Evolutionary conservation across 805 yeast genomes (phyloP).

Genomic region (Geotrichum ghanense): DNA sequence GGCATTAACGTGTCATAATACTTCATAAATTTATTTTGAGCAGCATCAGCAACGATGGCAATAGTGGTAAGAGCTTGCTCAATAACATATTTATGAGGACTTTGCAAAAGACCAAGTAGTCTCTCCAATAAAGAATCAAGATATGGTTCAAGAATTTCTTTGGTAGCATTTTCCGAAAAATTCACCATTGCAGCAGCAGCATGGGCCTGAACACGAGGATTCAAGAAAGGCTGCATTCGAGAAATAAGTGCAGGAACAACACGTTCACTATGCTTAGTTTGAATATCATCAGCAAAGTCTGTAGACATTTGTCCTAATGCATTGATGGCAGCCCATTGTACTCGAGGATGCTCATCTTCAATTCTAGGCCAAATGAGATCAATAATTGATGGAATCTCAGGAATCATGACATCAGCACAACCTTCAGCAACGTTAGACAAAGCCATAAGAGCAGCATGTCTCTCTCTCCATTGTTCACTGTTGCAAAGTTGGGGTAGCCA

Average conservation of each 20-base stretch:
- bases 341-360: slow-evolving; percentile 82
- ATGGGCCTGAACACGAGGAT: slow-evolving; percentile 89
- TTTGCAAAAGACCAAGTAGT: slow-evolving; percentile 62
- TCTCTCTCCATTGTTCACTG: slow-evolving; percentile 79
- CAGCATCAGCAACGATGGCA: slow-evolving; percentile 95
- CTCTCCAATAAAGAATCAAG: slow-evolving; percentile 70
- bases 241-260: slow-evolving; percentile 84
- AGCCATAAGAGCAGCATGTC: slow-evolving; percentile 96
- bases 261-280: slow-evolving; percentile 64
- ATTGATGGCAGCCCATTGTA: slow-evolving; percentile 94
- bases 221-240: slow-evolving; percentile 53
- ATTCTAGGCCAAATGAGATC: slow-evolving; percentile 81
- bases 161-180: slow-evolving; percentile 83
- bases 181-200: slow-evolving; percentile 98
- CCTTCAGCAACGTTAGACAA: slow-evolving; percentile 96
- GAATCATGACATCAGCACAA: slow-evolving; percentile 75
- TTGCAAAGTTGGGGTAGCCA: slow-evolving; percentile 73
- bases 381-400: slow-evolving; percentile 69
- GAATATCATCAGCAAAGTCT: slow-evolving; percentile 85
- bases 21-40: slow-evolving; percentile 75
- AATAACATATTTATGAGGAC: slow-evolving; percentile 80
- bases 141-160: slow-evolving; percentile 84
- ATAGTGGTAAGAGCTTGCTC: slow-evolving; percentile 95
- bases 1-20: slow-evolving; percentile 96
- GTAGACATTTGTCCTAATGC: slow-evolving; percentile 96